Percentiles rank a stretch among this genome's conserved stretches.
Conservation (phyloP, 2,329 filamentous ascomycete genomes). For the Aspergillus versicolor region DNA sequence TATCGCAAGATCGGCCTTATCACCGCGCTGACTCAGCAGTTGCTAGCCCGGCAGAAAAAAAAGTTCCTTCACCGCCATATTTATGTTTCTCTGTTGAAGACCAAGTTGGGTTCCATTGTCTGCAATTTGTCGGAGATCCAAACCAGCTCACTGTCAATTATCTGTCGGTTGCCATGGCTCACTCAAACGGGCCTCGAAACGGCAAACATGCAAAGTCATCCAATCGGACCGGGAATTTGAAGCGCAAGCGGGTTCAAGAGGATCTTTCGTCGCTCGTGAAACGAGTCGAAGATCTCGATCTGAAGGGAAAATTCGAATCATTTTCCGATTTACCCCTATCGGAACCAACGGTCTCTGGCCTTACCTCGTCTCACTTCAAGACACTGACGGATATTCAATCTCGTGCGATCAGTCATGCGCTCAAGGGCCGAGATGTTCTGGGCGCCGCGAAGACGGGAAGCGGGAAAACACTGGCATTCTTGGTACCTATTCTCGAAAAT, state of each 20-base stretch:
- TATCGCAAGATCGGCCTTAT: constrained; percentile 28
- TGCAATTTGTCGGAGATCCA: not conserved
- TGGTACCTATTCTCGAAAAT: constrained; percentile 89
- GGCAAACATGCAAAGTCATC: constrained; percentile 31
- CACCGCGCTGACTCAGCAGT: constrained; percentile 36
- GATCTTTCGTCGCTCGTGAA: constrained; percentile 43
- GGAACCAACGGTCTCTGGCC: constrained; percentile 71
- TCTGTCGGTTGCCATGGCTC: constrained; percentile 32
- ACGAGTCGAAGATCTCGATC: constrained; percentile 46
- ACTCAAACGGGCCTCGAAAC: constrained; percentile 24
- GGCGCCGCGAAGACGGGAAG: constrained; percentile 94
- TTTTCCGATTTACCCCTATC: constrained; percentile 89
- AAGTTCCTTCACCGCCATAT: constrained; percentile 26
- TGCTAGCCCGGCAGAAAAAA: constrained; percentile 23
- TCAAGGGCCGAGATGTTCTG: constrained; percentile 84
- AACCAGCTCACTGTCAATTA: constrained; percentile 9
- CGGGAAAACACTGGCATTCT: constrained; percentile 91
- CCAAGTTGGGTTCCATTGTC: not conserved
- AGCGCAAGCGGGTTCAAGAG: constrained; percentile 49
- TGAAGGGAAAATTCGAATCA: constrained; percentile 55
- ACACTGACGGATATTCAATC: constrained; percentile 88
- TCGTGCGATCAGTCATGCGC: constrained; percentile 79
- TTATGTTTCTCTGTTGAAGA: constrained; percentile 8
- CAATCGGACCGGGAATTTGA: constrained; percentile 34
- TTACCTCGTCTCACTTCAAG: constrained; percentile 85